Evolutionary conservation across 2,329 filamentous ascomycete species (phyloP).

Genomic region (Fusarium sp.): DNA sequence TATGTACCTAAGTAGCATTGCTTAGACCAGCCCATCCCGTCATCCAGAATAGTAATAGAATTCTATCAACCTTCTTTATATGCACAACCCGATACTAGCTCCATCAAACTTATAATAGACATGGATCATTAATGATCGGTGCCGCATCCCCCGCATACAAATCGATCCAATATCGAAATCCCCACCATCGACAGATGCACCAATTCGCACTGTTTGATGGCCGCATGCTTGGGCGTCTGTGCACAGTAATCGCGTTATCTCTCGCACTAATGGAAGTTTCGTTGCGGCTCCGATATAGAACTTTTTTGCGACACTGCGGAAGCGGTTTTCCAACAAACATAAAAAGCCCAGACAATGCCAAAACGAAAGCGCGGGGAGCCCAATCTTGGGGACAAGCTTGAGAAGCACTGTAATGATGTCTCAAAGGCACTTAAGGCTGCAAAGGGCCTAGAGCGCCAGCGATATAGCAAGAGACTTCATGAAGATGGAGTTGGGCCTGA

Average conservation of each 20-base stretch:
- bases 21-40: background rate
- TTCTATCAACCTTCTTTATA: background rate
- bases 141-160: constrained; percentile 7
- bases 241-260: constrained; percentile 34
- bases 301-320: constrained; percentile 34
- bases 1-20: background rate
- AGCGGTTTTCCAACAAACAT: constrained; percentile 17
- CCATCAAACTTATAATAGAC: background rate
- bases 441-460: constrained; percentile 82
- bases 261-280: constrained; percentile 63
- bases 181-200: constrained; percentile 23
- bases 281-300: constrained; percentile 30
- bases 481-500: constrained; percentile 57
- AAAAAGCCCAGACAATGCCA: constrained; percentile 53
- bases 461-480: constrained; percentile 68
- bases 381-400: constrained; percentile 60
- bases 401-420: constrained; percentile 67
- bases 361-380: constrained; percentile 66
- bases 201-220: constrained; percentile 9
- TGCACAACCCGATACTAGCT: background rate
- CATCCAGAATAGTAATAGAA: background rate
- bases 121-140: constrained; percentile 13
- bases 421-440: constrained; percentile 74
- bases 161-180: background rate
- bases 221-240: rapidly evolving